These are phyloP conservation scores for Teunomyces panamensis DNA, from an alignment of 805 yeast species.

Conservation along the genomic window DNA sequence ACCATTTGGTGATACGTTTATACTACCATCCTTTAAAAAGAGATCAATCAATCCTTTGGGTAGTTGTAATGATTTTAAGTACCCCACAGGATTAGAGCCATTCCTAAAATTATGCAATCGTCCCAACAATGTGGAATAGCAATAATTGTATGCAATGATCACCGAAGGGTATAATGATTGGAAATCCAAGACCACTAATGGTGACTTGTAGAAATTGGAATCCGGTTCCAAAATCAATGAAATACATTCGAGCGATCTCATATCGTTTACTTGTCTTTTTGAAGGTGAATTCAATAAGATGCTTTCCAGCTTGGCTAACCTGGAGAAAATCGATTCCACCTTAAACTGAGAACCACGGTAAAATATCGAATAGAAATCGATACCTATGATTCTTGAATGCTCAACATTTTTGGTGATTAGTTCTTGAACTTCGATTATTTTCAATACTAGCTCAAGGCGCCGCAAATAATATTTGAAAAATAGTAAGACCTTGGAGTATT, in stretches of 20 bases:
- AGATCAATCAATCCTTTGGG: conserved; percentile 56
- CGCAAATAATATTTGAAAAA: conserved; percentile 47
- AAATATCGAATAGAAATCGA: conserved; percentile 84
- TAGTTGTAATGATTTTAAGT: conserved; percentile 41
- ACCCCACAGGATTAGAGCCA: conserved; percentile 51
- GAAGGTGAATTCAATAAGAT: conserved; percentile 74
- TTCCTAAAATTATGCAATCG: conserved; percentile 53
- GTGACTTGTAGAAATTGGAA: conserved; percentile 81
- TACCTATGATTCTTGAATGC: conserved; percentile 80
- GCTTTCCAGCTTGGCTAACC: conserved; percentile 77
- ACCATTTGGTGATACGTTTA: conserved; percentile 85
- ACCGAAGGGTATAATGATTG: conserved; percentile 93
- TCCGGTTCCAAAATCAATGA: conserved; percentile 93
- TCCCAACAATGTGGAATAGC: conserved; percentile 73
- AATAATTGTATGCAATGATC: conserved; percentile 86
- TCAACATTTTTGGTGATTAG: conserved; percentile 70
- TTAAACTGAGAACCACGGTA: conserved; percentile 92
- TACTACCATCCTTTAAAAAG: conserved; percentile 44
- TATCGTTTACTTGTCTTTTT: conserved; percentile 74
- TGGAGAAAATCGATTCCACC: conserved; percentile 77
- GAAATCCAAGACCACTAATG: conserved; percentile 86
- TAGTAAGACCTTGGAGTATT: conserved; percentile 37
- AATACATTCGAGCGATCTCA: conserved; percentile 81
- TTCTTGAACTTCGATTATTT: conserved; percentile 60
- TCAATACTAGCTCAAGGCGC: conserved; percentile 42